Base-by-base conservation (phyloP, 1,284 basidiomycete genomes). In the Heterobasidion annosum region DNA sequence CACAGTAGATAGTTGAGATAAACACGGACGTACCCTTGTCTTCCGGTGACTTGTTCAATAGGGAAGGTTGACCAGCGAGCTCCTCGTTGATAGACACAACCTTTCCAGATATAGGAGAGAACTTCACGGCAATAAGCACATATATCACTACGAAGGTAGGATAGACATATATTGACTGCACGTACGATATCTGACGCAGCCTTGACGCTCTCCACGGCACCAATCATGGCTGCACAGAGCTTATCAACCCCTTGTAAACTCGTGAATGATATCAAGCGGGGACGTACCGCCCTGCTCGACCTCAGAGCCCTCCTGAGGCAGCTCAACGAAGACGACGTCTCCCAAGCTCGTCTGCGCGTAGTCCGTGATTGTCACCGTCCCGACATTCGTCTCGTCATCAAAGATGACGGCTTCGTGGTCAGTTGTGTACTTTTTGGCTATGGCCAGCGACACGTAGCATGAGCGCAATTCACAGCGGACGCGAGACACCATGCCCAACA, bases 151-250 rank as follows among this genome's bases (percentile, higher is more conserved):
- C 25, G 25, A 25, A 5, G 25, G 25, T 25, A 25, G 25, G 25
- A 25, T 25, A 25, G 25, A 25, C 25, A 25, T 25, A 25, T 25
- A 25, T 25, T 5, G 16, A 18, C 4, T 34, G 34, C 37, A 51
- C 57, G 48, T 34, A 89, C 89, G 67, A 98, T 96, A 69, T 98
- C 95, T 7, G 94, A 97, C 35, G 94, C 93, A 44, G 95, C 93
- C 72, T 99, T 99, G 60, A 99, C 96, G 62, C 93, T 97, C 73
- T 99, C 96, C 32, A 99, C 93, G 7, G 93, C 92, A 54, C 97
- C 96, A 66, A 98, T 91, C 63, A 88, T 76, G 56, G 94, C 96
- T 98, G 37, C 16, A 50, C 34, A 42, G 9, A 50, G 40, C 13
- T 15, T 13, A 34, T 1, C 44, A n/a, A 15, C 32, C 32, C n/a